Base-by-base conservation (phyloP, 1,284 basidiomycete species). In the Moniliella sp. region DNA sequence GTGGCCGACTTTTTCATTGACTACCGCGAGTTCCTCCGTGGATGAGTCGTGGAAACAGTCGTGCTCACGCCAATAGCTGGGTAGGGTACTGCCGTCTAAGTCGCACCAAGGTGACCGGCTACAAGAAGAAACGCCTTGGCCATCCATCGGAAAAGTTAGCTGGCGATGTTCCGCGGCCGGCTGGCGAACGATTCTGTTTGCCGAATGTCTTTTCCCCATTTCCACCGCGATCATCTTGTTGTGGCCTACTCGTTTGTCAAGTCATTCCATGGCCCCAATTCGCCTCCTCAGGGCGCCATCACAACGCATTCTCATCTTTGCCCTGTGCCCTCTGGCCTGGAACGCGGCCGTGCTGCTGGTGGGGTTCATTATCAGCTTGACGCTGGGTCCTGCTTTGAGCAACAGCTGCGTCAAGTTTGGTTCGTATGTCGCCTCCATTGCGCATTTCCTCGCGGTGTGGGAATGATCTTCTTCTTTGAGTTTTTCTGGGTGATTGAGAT, bases 261-360 rank as follows among this genome's bases (percentile, higher is more conserved):
- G 47, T 43, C 37, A 53, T 59, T 46, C 49, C 46, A 35, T 34
- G 43, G 32, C 32, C 27, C 16, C n/a, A n/a, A n/a, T 41, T 43
- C 33, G 49, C 49, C 40, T 49, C 50, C 28, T 45, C 51, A 3
- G 48, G 44, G 70, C 79, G 34, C 81, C 78, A 43, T 69, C 97
- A 41, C 72, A 93, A 36, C 80, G 88, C 30, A 82, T 97, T 40
- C 80, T 80, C 16, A 73, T 97, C 52, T 77, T 97, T 46, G 73
- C 88, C 7, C 65, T 97, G 12, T 88, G 88, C 4, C 88, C n/a
- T 1, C 76, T 97, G 49, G 82, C 88, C 3, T 93, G 75, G 74
- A 97, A 97, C 60, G 82, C 81, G 13, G 79, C 76, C 0, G 64
- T 94, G 15, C 69, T 97, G 31, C 64, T 94, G 43, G 65, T 74